phyloP scores from a whole-genome alignment of 192 early-diverging fungal species.

The Funneliformis geosporum region DNA sequence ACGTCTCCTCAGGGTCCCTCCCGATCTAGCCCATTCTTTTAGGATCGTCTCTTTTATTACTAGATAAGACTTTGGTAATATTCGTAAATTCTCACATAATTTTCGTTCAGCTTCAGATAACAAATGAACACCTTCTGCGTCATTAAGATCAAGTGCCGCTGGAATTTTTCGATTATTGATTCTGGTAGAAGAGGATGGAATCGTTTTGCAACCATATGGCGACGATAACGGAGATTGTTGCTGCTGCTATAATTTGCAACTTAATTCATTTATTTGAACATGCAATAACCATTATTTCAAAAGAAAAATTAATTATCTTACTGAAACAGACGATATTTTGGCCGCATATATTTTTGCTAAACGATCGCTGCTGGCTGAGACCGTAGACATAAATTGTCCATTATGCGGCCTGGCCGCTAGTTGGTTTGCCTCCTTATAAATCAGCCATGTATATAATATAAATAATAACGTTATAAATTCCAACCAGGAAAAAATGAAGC shows the following conservation, averaged over 20 bases:
- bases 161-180: slow-evolving; percentile 44
- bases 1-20: slow-evolving; percentile 69
- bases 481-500: background rate
- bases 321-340: slow-evolving; percentile 1
- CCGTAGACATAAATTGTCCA: background rate
- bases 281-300: background rate
- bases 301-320: background rate
- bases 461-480: background rate
- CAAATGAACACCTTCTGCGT: slow-evolving; percentile 85
- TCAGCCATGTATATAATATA: background rate
- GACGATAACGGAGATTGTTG: slow-evolving; percentile 22
- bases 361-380: slow-evolving; percentile 21
- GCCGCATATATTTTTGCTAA: slow-evolving; percentile 9
- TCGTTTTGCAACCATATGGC: slow-evolving; percentile 33
- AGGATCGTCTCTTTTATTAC: slow-evolving; percentile 92
- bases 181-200: slow-evolving; percentile 28
- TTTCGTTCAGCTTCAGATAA: slow-evolving; percentile 76
- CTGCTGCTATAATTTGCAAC: background rate
- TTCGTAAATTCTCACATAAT: slow-evolving; percentile 79
- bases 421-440: slow-evolving; percentile 12
- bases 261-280: slow-evolving; percentile 11
- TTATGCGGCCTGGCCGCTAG: slow-evolving; percentile 7
- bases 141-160: slow-evolving; percentile 73
- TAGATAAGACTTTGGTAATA: slow-evolving; percentile 87
- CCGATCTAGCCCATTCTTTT: slow-evolving; percentile 73